phyloP scores from a whole-genome alignment of 345 rosid genomes.

The Eucalyptus shirleyi region DNA sequence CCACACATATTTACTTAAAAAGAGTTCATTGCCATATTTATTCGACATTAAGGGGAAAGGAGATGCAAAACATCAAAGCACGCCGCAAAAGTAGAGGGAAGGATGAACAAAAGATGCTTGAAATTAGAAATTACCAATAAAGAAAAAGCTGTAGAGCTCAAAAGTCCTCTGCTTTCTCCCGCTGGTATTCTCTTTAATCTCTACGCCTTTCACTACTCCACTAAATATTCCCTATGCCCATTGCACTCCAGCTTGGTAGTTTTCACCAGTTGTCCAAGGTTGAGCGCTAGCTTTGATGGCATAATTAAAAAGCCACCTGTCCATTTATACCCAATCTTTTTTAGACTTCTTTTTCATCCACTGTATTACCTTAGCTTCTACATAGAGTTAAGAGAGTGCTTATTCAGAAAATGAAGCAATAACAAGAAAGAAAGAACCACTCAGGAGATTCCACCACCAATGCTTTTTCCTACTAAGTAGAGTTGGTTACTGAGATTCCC shows the following conservation, averaged over 20 bases:
- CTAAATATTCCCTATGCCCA: not conserved
- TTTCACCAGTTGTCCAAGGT: not conserved
- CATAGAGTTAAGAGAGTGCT: not conserved
- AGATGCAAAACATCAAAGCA: not conserved
- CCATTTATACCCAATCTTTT: not conserved
- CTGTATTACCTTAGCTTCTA: not conserved
- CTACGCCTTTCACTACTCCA: not conserved
- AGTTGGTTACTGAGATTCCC: not conserved
- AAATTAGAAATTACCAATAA: not conserved
- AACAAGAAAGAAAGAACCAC: not conserved
- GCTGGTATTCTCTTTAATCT: not conserved
- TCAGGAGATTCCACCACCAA: not conserved
- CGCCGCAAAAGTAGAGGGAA: not conserved
- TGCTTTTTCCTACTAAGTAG: not conserved
- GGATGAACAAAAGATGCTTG: not conserved
- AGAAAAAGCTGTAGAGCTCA: not conserved
- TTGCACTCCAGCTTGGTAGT: not conserved
- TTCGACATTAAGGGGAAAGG: not conserved
- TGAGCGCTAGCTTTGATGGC: not conserved
- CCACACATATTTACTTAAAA: not conserved
- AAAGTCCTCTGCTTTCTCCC: not conserved
- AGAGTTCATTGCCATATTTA: not conserved
- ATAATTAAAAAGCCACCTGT: not conserved
- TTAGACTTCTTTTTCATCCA: not conserved
- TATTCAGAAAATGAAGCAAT: not conserved